Evolutionary conservation across 345 rosid genomes (phyloP).

Genomic region (Balakata baccata): DNA sequence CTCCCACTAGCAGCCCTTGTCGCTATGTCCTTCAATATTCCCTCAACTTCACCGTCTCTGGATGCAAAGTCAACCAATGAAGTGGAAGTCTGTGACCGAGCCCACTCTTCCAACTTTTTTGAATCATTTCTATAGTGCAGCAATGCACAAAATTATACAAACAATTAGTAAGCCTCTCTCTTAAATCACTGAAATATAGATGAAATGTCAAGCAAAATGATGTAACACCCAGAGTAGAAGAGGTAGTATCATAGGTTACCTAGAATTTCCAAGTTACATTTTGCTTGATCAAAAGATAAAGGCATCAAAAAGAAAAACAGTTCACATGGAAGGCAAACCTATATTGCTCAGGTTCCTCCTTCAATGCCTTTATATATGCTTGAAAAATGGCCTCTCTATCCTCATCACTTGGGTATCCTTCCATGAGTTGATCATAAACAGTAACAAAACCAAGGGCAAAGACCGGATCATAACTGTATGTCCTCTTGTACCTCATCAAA

Average conservation of each 20-base stretch:
- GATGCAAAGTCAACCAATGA: conserved; percentile 70
- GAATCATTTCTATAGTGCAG: conserved; percentile 61
- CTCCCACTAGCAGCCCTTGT: conserved; percentile 69
- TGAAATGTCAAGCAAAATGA: not conserved
- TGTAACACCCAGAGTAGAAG: not conserved
- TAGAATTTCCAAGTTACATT: not conserved
- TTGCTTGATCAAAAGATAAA: not conserved
- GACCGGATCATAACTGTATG: conserved; percentile 73
- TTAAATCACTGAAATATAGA: not conserved
- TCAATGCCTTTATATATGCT: conserved; percentile 74
- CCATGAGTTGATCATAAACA: conserved; percentile 94
- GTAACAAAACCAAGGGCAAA: conserved; percentile 98
- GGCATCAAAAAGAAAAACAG: not conserved
- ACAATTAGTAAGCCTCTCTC: not conserved
- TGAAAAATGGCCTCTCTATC: conserved; percentile 82
- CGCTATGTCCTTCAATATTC: conserved; percentile 66
- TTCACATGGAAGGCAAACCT: conserved; percentile 41
- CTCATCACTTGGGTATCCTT: conserved; percentile 89
- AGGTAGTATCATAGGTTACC: not conserved
- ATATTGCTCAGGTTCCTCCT: conserved; percentile 88
- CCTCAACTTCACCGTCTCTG: conserved; percentile 84
- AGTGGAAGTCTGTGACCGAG: conserved; percentile 55
- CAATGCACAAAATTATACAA: conserved; percentile 6
- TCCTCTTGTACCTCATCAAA: conserved; percentile 83
- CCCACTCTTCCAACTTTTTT: conserved; percentile 92